These are phyloP conservation scores for Cupressus sempervirens DNA, from an alignment of 75 land plant species.

Conservation along the genomic window DNA sequence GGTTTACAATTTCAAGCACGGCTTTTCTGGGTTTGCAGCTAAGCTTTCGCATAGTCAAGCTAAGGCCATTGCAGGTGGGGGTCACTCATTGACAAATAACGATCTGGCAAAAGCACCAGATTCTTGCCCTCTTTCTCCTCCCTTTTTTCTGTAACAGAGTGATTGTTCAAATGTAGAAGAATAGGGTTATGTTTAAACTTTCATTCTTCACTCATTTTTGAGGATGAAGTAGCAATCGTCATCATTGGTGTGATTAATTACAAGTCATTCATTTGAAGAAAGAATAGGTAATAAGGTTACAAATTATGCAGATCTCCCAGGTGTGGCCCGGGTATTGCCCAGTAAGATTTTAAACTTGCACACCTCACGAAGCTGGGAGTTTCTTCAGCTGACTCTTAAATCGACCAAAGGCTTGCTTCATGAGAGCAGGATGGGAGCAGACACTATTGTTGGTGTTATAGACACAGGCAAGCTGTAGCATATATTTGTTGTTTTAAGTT, in stretches of 20 bases:
- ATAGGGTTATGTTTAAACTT: not conserved
- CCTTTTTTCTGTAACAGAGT: not conserved
- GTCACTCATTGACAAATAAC: not conserved
- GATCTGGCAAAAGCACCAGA: not conserved
- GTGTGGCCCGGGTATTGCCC: conserved; percentile 48
- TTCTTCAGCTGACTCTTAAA: conserved; percentile 32
- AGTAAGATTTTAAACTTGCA: conserved; percentile 41
- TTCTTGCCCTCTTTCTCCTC: not conserved
- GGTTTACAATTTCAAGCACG: conserved; percentile 62
- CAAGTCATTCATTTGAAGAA: not conserved
- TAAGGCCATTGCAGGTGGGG: conserved; percentile 32
- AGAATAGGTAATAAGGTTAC: not conserved
- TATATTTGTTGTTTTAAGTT: not conserved
- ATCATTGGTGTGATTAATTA: not conserved
- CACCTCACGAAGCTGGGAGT: conserved; percentile 76
- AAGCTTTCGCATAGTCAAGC: conserved; percentile 36
- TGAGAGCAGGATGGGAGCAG: conserved; percentile 25
- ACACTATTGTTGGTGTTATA: conserved; percentile 43
- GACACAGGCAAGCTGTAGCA: conserved; percentile 39
- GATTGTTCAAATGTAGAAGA: not conserved
- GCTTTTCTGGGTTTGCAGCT: conserved; percentile 71
- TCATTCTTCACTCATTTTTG: not conserved
- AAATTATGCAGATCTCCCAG: conserved; percentile 34
- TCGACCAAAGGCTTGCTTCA: conserved; percentile 17
- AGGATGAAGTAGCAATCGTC: not conserved